Conservation (phyloP, 768 basidiomycete genomes). For the Leccinum ochraceum region DNA sequence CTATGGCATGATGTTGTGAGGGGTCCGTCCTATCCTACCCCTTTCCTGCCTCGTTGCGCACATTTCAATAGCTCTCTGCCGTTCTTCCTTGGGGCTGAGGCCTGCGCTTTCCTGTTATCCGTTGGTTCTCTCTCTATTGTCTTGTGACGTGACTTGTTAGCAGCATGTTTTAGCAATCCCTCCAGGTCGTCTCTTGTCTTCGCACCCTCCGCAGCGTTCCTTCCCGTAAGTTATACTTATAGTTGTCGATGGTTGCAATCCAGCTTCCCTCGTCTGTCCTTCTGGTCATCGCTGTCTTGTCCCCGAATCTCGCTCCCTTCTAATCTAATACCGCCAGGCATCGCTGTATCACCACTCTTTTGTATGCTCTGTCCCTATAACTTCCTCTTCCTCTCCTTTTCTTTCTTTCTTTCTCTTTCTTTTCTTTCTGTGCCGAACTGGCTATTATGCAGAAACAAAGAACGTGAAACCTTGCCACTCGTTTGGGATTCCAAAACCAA, state of each 20-base stretch:
- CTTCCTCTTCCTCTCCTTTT: background rate
- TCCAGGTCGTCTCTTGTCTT: conserved; percentile 1
- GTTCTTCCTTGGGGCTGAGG: conserved; percentile 11
- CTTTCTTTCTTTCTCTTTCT: background rate
- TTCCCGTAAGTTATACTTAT: conserved; percentile 10
- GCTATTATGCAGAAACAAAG: conserved; percentile 18
- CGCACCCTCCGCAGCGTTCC: conserved; percentile 2
- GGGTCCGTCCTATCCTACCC: conserved; percentile 7
- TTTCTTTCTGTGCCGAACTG: conserved; percentile 11
- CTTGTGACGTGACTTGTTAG: conserved; percentile 14
- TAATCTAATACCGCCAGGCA: conserved; percentile 19
- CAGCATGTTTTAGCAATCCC: conserved; percentile 15
- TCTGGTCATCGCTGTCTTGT: conserved; percentile 7
- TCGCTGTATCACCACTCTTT: conserved; percentile 31
- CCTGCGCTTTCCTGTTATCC: conserved; percentile 14
- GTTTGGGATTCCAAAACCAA: background rate
- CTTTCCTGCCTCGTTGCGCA: conserved; percentile 11
- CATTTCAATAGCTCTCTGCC: conserved; percentile 13
- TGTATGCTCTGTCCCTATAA: conserved; percentile 7
- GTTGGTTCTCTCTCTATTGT: conserved; percentile 15
- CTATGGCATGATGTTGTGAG: conserved; percentile 42
- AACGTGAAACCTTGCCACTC: conserved; percentile 7
- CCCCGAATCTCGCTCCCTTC: background rate
- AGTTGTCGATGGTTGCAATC: conserved; percentile 18
- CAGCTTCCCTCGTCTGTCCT: conserved; percentile 1